Base-by-base conservation (phyloP, 495 filamentous ascomycete genomes). In the Aspergillus wentii region DNA sequence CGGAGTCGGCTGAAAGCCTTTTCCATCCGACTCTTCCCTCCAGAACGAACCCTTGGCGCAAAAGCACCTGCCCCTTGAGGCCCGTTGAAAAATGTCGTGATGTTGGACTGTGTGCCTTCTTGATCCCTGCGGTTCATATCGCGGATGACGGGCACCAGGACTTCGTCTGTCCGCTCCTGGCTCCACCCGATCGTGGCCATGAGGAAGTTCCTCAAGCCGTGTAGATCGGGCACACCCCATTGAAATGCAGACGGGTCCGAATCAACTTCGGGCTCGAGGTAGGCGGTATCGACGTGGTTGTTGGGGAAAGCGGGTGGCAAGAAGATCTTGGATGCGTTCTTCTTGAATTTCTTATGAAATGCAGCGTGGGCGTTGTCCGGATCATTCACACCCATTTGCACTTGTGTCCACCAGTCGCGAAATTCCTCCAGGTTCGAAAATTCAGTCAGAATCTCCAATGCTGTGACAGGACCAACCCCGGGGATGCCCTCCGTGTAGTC, bases 161-260 rank as follows among this genome's bases (percentile, higher is more conserved):
- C 83, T 55, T 97, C 91, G 45, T 97, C 94, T 0, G 91, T 96
- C 15, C 86, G 73, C 52, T 95, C 90, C 52, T 83, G 79, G 31
- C 71, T 77, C 92, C 92, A 98, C 1, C 92, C 92, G 42, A 98
- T 84, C 1, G 88, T 94, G n/a, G 71, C 62, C 88, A 94, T 95
- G 28, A 98, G 66, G 49, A 90, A 98, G 13, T 66, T 66, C n/a
- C 94, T 62, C 35, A 98, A 61, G 0, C 85, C 85, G 31, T 92
- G 87, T 3, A 98, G 70, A 48, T 98, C 92, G 0, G 92, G 92
- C 1, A 94, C 84, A 14, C 92, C 92, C 92, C 92, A 98, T 59
- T 89, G 82, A 48, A 98, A 98, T 3, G 68, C 60, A 27, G 87
- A 82, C 0, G 86, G 74, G 41, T 81, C 82, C 10, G 57, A 57